Conservation (phyloP, 345 rosid species). For the Euclidium syriacum region DNA sequence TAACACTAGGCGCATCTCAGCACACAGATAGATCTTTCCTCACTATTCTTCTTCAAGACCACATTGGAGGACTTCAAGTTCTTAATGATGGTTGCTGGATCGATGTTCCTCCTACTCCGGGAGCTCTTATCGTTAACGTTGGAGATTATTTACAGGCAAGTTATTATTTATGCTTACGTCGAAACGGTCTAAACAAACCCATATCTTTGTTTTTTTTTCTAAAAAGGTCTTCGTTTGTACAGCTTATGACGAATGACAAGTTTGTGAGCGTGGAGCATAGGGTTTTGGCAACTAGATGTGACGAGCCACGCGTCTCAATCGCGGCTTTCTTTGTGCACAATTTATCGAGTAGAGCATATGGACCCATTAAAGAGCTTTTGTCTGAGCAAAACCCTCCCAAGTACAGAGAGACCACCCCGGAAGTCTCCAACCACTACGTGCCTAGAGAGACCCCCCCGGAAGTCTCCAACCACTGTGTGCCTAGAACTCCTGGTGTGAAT, state of each 20-base stretch:
- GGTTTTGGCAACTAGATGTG: constrained; percentile 28
- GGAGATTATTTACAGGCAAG: constrained; percentile 56
- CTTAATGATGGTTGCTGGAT: constrained; percentile 37
- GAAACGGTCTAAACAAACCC: too few relatives aligned
- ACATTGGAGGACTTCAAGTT: constrained; percentile 52
- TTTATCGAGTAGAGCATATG: constrained; percentile 10
- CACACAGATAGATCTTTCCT: constrained; percentile 45
- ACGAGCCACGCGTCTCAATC: constrained; percentile 36
- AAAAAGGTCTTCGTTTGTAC: too few relatives aligned
- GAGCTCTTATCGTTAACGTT: constrained; percentile 41
- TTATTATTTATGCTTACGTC: too few relatives aligned
- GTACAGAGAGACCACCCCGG: constrained; percentile 37
- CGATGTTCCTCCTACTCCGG: constrained; percentile 40
- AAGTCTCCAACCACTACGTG: constrained; percentile 11
- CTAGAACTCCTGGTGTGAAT: too few relatives aligned
- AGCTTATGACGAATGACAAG: constrained; percentile 41
- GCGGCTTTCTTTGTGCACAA: constrained; percentile 29
- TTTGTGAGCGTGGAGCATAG: constrained; percentile 40
- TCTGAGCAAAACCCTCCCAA: constrained; percentile 38
- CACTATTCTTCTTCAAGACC: constrained; percentile 49
- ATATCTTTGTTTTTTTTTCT: too few relatives aligned
- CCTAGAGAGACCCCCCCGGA: constrained; percentile 32
- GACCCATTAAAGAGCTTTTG: constrained; percentile 38
- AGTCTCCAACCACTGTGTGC: too few relatives aligned
- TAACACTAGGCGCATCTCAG: constrained; percentile 36